A percentile compares a stretch with the other conserved stretches of the same genome.
These are phyloP conservation scores for Agaricus sinodeliciosus DNA, from an alignment of 768 basidiomycete genomes.

Conservation along the genomic window DNA sequence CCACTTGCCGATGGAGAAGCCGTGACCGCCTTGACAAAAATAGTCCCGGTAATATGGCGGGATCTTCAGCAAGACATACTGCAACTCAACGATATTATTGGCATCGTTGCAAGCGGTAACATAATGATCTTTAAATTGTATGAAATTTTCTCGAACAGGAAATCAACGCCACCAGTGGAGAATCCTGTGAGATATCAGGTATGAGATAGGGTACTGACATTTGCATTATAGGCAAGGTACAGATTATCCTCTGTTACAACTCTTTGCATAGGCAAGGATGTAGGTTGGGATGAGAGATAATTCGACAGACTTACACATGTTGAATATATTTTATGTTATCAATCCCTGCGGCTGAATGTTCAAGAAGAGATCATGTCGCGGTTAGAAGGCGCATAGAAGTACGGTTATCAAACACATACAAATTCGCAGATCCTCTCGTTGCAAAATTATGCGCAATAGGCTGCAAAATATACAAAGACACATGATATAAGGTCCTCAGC, in stretches of 20 bases:
- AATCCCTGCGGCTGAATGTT: not conserved
- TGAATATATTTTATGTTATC: conserved; percentile 28
- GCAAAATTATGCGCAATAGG: conserved; percentile 57
- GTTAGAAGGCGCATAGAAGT: conserved; percentile 45
- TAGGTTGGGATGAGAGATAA: not conserved
- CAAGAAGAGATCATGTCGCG: conserved; percentile 21
- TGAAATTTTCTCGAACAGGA: conserved; percentile 51
- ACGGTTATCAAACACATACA: conserved; percentile 48
- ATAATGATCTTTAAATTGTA: conserved; percentile 60
- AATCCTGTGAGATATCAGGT: conserved; percentile 26
- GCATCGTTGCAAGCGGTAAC: conserved; percentile 52
- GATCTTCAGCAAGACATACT: not conserved
- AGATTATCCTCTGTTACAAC: conserved; percentile 30
- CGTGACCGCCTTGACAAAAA: conserved; percentile 54
- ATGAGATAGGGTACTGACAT: not conserved
- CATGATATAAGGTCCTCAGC: not conserved
- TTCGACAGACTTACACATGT: conserved; percentile 38
- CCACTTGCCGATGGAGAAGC: conserved; percentile 45
- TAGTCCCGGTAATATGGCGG: conserved; percentile 27
- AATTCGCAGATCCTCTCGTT: conserved; percentile 38
- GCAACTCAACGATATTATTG: conserved; percentile 38
- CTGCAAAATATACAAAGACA: conserved; percentile 20
- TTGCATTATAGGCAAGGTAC: not conserved
- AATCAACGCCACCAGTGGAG: conserved; percentile 48
- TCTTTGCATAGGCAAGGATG: not conserved